These are phyloP conservation scores for Nakazawaea populi DNA, from an alignment of 805 yeast genomes.

Conservation along the genomic window DNA sequence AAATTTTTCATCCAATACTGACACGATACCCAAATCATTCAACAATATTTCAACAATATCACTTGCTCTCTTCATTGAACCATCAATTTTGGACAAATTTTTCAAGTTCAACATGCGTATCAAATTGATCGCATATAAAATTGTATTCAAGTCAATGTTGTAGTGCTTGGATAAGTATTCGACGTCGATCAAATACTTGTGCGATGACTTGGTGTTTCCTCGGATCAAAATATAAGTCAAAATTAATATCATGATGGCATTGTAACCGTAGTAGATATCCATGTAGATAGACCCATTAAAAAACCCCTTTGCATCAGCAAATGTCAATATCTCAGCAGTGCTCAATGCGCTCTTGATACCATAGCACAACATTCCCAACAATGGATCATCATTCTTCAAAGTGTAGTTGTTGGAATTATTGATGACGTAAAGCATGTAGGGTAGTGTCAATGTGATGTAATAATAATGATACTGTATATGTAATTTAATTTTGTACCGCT, in stretches of 20 bases:
- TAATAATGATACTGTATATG: slow-evolving; percentile 36
- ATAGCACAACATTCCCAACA: slow-evolving; percentile 30
- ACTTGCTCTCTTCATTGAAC: slow-evolving; percentile 36
- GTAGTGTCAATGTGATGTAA: slow-evolving; percentile 34
- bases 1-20: slow-evolving; percentile 16
- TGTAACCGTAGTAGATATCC: slow-evolving; percentile 39
- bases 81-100: slow-evolving; percentile 28
- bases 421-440: slow-evolving; percentile 34
- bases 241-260: slow-evolving; percentile 34
- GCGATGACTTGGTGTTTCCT: slow-evolving; percentile 12
- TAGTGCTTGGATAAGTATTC: slow-evolving; percentile 20
- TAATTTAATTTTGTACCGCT: slow-evolving; percentile 35
- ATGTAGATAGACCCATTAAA: slow-evolving; percentile 39
- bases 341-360: slow-evolving; percentile 35
- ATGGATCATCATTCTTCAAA: slow-evolving; percentile 34
- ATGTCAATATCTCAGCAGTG: slow-evolving; percentile 31
- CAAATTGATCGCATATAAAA: slow-evolving; percentile 27
- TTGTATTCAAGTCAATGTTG: slow-evolving; percentile 20
- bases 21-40: slow-evolving; percentile 34
- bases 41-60: slow-evolving; percentile 36
- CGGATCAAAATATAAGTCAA: slow-evolving; percentile 32
- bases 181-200: slow-evolving; percentile 21
- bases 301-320: slow-evolving; percentile 29
- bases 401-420: slow-evolving; percentile 26
- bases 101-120: slow-evolving; percentile 26